Base-by-base conservation (phyloP, 2,329 filamentous ascomycete species). In the Leptographium procerum region DNA sequence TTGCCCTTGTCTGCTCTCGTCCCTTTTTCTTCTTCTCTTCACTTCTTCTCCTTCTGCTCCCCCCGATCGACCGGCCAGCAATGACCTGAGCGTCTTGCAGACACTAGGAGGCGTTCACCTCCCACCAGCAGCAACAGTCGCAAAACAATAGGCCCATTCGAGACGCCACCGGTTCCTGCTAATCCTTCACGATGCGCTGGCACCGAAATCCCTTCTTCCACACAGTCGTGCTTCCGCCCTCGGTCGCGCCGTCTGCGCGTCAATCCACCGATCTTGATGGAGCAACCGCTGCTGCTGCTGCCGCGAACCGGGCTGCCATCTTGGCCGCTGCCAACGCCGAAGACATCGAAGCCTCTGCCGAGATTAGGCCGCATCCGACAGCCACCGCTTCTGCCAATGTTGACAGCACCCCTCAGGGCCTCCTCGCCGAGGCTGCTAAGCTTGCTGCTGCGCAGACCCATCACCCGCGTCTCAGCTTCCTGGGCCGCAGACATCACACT, bases 181-280 rank as follows among this genome's bases (percentile, higher is more conserved):
- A n/a, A n/a, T n/a, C 50, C 34, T 11, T 28, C 54, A 56, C 52
- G 8, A 65, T 65, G 63, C 61, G 57, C 52, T 65, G 63, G 63
- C 60, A 64, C 51, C 60, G 62, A 11, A 65, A 65, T 40, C 63
- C 62, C 57, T 64, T 65, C 26, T 65, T 64, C 59, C 59, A 65
- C 53, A 61, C 63, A 53, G 57, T 60, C 11, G 63, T 62, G 53
- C 60, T 63, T 58, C 62, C 61, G 59, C 61, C 62, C 22, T 63
- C 63, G 0, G 63, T 61, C 16, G 61, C 60, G 7, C 63, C 63
- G 1, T 63, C 58, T 3, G 55, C 57, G 8, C 62, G 62, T 43
- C 61, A 59, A 19, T 64, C 63, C 3, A 58, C 59, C 4, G 62
- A 62, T 34, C 36, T 62, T n/a, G 62, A 64, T 13, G 7, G 47